These are phyloP conservation scores for Mucor piriformis DNA, from an alignment of 371 early-diverging fungal genomes.

Conservation along the genomic window DNA sequence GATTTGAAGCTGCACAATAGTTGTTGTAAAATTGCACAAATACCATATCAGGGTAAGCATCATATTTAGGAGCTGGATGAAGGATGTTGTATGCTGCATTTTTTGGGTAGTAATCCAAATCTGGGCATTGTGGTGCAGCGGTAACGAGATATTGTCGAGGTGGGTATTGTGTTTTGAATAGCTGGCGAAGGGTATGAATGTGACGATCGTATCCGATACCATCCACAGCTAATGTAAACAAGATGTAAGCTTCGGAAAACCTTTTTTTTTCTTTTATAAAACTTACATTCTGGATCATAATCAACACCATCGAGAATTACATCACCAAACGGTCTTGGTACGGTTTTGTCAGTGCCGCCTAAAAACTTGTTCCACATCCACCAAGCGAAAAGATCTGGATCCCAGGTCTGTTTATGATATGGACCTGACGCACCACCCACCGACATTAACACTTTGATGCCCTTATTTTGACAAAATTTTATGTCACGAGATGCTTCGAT, in stretches of 20 bases:
- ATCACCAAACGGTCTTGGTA: slow-evolving; percentile 40
- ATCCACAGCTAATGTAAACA: slow-evolving; percentile 23
- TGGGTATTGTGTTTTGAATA: slow-evolving; percentile 46
- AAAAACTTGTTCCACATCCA: slow-evolving; percentile 57
- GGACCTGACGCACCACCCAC: slow-evolving; percentile 56
- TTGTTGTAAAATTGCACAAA: slow-evolving; percentile 82
- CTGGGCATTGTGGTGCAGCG: slow-evolving; percentile 64
- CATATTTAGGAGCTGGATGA: slow-evolving; percentile 31
- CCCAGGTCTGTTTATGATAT: slow-evolving; percentile 34
- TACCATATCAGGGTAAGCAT: slow-evolving; percentile 58
- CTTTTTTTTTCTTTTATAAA: too few species aligned
- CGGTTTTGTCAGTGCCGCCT: slow-evolving; percentile 34
- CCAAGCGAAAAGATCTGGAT: slow-evolving; percentile 49
- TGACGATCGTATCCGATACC: slow-evolving; percentile 34
- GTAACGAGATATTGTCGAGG: slow-evolving; percentile 41
- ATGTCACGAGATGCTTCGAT: slow-evolving; percentile 59
- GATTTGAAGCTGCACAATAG: slow-evolving; percentile 52
- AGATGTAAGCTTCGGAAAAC: background rate
- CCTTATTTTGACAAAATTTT: slow-evolving; percentile 59
- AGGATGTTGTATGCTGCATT: slow-evolving; percentile 51
- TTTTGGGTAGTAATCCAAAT: slow-evolving; percentile 51
- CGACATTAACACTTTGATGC: slow-evolving; percentile 58
- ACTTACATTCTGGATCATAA: slow-evolving; percentile 55
- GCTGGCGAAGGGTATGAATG: slow-evolving; percentile 31
- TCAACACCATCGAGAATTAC: slow-evolving; percentile 46